Evolutionary conservation across 2,329 filamentous ascomycete species (phyloP).

Genomic region (Aspergillus oerlinghausenensis): DNA sequence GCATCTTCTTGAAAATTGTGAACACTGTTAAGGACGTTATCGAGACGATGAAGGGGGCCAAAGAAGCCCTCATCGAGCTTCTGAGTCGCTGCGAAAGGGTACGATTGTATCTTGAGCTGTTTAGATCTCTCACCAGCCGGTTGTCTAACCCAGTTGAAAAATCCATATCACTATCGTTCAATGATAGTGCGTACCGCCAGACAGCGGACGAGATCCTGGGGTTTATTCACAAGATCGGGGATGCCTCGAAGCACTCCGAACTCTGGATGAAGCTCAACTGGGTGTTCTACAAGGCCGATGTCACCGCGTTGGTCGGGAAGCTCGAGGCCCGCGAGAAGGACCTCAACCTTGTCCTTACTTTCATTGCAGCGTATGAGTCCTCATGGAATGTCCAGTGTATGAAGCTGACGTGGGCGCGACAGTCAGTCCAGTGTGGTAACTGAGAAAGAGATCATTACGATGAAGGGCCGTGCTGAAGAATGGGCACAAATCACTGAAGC

Average conservation of each 20-base stretch:
- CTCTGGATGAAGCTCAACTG: conserved; percentile 3
- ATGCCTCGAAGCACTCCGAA: not conserved
- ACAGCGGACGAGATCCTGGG: not conserved
- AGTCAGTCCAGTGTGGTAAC: conserved; percentile 2
- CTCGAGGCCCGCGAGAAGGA: not conserved
- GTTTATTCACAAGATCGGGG: not conserved
- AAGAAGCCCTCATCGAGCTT: not conserved
- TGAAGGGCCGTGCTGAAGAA: not conserved
- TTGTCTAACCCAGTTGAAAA: not conserved
- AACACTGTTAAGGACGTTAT: not conserved
- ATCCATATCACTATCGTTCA: not conserved
- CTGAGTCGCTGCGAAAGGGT: not conserved
- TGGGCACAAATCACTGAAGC: not conserved
- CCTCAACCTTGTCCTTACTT: conserved; percentile 1
- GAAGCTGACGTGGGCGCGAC: not conserved
- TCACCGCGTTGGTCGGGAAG: not conserved
- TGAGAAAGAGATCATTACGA: not conserved
- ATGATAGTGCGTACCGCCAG: not conserved
- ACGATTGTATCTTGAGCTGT: not conserved
- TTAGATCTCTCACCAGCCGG: not conserved
- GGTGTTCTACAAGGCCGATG: conserved; percentile 1
- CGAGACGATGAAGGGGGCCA: conserved; percentile 2
- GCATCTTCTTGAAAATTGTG: not conserved
- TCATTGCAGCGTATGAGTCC: conserved; percentile 2
- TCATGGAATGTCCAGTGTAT: not conserved